Evolutionary conservation across 305 asterid species (phyloP), one percentile per base, ranked within the genome.

Genomic region (Rubia balearica): DNA sequence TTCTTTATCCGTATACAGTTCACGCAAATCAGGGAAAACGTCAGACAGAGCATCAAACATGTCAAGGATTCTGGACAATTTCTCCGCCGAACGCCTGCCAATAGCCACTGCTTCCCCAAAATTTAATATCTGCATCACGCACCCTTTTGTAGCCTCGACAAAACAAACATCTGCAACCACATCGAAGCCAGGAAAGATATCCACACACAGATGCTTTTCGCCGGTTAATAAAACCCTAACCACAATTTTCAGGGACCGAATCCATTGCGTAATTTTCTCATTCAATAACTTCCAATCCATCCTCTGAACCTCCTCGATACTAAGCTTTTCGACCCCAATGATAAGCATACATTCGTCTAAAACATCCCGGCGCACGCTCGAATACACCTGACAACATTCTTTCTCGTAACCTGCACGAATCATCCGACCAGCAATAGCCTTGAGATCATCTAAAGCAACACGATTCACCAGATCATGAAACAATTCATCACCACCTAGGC

Each of bases 291-390:
- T 84, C 96, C 95, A 86, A 17, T 89, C 91, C 65, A 88, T 85
- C 86, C 84, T 89, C 83, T 94, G 97, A 49, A 94, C 97, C 82
- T 94, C 97, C 87, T 94, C 97, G 69, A 94, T 94, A 75, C 98
- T 94, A 82, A 88, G 67, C 73, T 83, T 91, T 79, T 94, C 96
- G 24, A 91, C 90, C 53, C 94, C 96, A 61, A 94, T 88, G 71
- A 83, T 86, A 19, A 76, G 67, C 91, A 91, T 68, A 78, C 88
- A 88, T 72, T 94, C 98, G 53, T 91, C 97, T 3, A 94, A 85
- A 59, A 84, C 96, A 75, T 89, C 96, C 16, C 97, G 87, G 38
- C 96, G 91, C 33, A 91, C 95, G 63, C 83, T 84, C 17, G 90
- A 88, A 67, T 94, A 94, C 22, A 85, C 95, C 86, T 94, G 96